A percentile compares a stretch with the other conserved stretches of the same genome.
Conservation (phyloP, 139 green algal genomes). For the Volvox reticuliferus region DNA sequence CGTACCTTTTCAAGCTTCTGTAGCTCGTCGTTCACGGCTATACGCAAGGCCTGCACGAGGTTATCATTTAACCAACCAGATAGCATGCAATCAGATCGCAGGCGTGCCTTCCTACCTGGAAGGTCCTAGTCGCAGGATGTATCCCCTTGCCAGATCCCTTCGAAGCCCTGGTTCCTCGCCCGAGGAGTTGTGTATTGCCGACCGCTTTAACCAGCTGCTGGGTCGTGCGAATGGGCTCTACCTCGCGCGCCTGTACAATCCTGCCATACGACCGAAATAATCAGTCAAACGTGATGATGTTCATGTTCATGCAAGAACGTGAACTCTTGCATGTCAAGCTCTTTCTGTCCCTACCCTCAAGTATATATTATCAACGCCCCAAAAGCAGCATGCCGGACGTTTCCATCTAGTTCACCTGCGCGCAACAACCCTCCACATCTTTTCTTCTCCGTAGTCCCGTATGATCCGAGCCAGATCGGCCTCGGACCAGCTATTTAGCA, state of each 20-base stretch:
- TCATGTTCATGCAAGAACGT: background rate
- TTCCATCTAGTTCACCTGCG: conserved; percentile 57
- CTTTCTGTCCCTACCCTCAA: too few relatives aligned
- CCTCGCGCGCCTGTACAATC: conserved; percentile 64
- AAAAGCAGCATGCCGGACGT: too few relatives aligned
- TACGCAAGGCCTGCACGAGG: conserved; percentile 86
- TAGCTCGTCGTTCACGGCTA: conserved; percentile 97
- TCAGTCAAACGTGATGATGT: too few relatives aligned
- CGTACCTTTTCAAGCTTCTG: conserved; percentile 66
- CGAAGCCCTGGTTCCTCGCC: background rate
- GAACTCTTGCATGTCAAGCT: too few relatives aligned
- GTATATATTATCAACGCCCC: background rate
- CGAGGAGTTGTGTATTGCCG: conserved; percentile 59
- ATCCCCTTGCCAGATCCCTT: conserved; percentile 65
- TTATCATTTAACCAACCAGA: too few relatives aligned
- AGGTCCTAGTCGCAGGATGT: conserved; percentile 94
- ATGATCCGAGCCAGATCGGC: conserved; percentile 87
- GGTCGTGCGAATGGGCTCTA: conserved; percentile 80
- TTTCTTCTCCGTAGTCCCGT: conserved; percentile 94
- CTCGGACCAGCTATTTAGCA: conserved; percentile 93
- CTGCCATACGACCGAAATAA: conserved; percentile 10
- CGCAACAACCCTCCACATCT: conserved; percentile 83
- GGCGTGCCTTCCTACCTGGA: conserved; percentile 71
- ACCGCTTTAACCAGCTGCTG: conserved; percentile 76
- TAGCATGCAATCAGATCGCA: too few relatives aligned